phyloP scores from a whole-genome alignment of 192 early-diverging fungal species.

The Chytriomyces sp. region DNA sequence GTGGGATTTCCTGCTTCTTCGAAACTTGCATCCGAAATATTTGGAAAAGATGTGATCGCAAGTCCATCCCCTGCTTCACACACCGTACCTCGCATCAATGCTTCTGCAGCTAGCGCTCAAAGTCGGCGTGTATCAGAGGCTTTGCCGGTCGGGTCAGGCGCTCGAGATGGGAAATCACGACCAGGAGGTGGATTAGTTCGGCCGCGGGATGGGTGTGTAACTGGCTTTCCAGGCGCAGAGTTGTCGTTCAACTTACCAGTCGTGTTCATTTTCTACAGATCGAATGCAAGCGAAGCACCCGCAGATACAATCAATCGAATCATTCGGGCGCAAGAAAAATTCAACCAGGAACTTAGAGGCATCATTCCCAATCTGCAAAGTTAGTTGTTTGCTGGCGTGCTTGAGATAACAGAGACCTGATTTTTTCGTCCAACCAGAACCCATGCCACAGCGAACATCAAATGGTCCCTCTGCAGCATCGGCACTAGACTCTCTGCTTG shows the following conservation, averaged over 20 bases:
- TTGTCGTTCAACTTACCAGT: background rate
- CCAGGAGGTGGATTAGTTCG: background rate
- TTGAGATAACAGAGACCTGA: background rate
- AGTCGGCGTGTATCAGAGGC: background rate
- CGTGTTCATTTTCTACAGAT: too few species aligned
- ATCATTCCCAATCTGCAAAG: background rate
- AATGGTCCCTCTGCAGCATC: background rate
- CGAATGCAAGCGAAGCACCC: background rate
- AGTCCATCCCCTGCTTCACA: background rate
- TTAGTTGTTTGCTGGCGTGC: background rate
- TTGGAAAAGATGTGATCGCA: background rate
- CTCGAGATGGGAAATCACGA: background rate
- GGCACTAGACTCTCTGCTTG: slow-evolving; percentile 6
- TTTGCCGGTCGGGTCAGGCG: background rate
- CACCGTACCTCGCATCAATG: background rate
- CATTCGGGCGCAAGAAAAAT: slow-evolving; percentile 8
- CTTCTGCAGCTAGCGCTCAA: background rate
- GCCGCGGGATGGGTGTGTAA: background rate
- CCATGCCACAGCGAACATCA: background rate
- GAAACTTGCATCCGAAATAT: slow-evolving; percentile 6
- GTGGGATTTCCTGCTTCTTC: background rate
- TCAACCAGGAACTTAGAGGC: background rate
- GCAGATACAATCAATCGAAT: background rate
- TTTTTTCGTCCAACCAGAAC: background rate
- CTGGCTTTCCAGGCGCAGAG: background rate